These are phyloP conservation scores for Botrytis porri DNA, from an alignment of 2,329 filamentous ascomycete species.

Conservation along the genomic window DNA sequence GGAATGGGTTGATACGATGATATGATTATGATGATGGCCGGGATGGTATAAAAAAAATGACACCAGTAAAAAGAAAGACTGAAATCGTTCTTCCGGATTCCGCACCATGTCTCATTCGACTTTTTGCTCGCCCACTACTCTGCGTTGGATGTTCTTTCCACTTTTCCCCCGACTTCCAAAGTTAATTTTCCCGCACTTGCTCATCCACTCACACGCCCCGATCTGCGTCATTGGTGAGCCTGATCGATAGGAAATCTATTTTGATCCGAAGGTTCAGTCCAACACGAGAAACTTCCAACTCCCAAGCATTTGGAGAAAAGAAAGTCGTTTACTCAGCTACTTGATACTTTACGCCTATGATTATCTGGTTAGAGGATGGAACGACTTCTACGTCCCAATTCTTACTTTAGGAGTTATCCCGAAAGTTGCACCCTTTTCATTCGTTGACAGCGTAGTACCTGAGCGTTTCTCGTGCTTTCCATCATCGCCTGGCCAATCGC, in stretches of 20 bases:
- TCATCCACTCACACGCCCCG: background rate
- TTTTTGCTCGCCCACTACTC: background rate
- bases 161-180: background rate
- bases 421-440: background rate
- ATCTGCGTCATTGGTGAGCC: conserved; percentile 7
- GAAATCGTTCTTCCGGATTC: background rate
- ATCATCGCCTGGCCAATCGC: background rate
- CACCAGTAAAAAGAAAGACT: background rate
- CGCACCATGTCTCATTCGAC: background rate
- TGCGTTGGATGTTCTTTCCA: background rate
- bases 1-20: background rate
- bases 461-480: background rate
- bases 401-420: background rate
- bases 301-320: background rate
- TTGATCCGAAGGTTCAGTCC: conserved; percentile 2
- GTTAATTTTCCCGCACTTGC: background rate
- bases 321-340: background rate
- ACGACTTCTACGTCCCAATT: background rate
- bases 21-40: background rate
- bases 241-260: conserved; percentile 11
- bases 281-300: conserved; percentile 9
- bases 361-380: background rate
- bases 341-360: background rate
- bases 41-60: background rate
- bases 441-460: background rate